Evolutionary conservation across 2,329 filamentous ascomycete species (phyloP).

Genomic region (Fusarium lyarnte): DNA sequence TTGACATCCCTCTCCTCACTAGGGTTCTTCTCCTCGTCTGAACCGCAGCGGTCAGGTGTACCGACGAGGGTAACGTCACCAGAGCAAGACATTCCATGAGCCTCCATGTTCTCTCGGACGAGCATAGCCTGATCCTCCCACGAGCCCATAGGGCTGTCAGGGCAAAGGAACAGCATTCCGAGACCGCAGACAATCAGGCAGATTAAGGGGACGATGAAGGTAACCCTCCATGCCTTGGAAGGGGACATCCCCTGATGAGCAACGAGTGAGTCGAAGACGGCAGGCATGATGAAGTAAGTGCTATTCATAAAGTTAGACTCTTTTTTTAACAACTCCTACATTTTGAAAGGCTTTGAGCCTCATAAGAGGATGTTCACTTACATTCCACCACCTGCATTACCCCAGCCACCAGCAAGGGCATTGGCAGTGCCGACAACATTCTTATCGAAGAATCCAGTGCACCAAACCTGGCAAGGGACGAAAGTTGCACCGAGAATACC

Average conservation of each 20-base stretch:
- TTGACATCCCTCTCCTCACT: conserved; percentile 49
- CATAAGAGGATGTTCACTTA: conserved; percentile 16
- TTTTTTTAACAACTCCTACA: not conserved
- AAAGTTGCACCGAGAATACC: conserved; percentile 82
- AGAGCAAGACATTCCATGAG: conserved; percentile 53
- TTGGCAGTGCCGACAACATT: conserved; percentile 91
- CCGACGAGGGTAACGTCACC: conserved; percentile 63
- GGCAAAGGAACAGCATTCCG: conserved; percentile 76
- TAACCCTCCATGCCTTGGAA: conserved; percentile 82
- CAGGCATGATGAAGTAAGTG: conserved; percentile 94
- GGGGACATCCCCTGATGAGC: conserved; percentile 65
- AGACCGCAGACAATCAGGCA: conserved; percentile 74
- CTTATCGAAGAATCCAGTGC: conserved; percentile 92
- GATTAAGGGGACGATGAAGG: conserved; percentile 85
- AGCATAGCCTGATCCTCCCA: conserved; percentile 78
- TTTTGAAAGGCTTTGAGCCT: not conserved
- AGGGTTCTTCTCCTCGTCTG: conserved; percentile 49
- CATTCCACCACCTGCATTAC: conserved; percentile 88
- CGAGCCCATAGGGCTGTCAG: conserved; percentile 83
- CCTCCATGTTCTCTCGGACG: conserved; percentile 62
- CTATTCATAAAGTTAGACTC: conserved; percentile 9
- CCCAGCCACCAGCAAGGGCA: conserved; percentile 83
- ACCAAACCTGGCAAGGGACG: conserved; percentile 92
- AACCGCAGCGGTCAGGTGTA: conserved; percentile 49
- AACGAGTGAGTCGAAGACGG: conserved; percentile 82